These are phyloP conservation scores for Cytospora paraplurivora DNA, from an alignment of 2,329 filamentous ascomycete species.

Conservation along the genomic window DNA sequence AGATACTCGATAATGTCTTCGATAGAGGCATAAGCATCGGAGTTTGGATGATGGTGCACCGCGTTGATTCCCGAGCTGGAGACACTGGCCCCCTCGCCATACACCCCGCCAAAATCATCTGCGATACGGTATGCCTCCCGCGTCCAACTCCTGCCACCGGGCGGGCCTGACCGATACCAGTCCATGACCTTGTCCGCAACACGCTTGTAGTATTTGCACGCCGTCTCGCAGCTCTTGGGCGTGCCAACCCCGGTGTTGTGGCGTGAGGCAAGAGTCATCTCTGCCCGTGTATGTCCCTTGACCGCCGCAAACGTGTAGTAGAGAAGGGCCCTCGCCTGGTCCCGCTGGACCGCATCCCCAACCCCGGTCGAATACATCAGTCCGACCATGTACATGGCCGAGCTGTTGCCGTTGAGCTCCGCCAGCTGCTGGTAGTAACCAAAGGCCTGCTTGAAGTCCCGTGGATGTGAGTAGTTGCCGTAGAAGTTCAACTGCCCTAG, in stretches of 20 bases:
- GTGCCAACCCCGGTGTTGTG: slow-evolving; percentile 85
- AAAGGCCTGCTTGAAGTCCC: slow-evolving; percentile 79
- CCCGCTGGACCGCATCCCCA: slow-evolving; percentile 74
- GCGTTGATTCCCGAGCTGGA: slow-evolving; percentile 85
- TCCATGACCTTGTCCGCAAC: slow-evolving; percentile 91
- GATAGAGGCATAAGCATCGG: slow-evolving; percentile 81
- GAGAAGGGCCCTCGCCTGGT: slow-evolving; percentile 88
- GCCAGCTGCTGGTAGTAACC: slow-evolving; percentile 79
- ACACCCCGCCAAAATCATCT: slow-evolving; percentile 88
- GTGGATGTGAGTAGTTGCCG: slow-evolving; percentile 87
- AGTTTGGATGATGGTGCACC: slow-evolving; percentile 69
- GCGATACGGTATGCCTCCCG: slow-evolving; percentile 82
- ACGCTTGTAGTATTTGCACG: slow-evolving; percentile 85
- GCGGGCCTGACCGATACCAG: slow-evolving; percentile 87
- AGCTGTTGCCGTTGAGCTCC: slow-evolving; percentile 77
- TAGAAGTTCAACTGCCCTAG: slow-evolving; percentile 96
- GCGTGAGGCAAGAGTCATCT: slow-evolving; percentile 92
- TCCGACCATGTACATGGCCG: slow-evolving; percentile 93
- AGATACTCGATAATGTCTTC: slow-evolving; percentile 95
- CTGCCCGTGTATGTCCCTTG: slow-evolving; percentile 77
- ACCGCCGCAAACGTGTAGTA: slow-evolving; percentile 95
- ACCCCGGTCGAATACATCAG: slow-evolving; percentile 95
- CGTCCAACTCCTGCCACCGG: slow-evolving; percentile 78
- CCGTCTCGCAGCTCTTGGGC: slow-evolving; percentile 80
- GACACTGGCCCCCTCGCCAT: slow-evolving; percentile 91